Evolutionary conservation across 495 filamentous ascomycete genomes (phyloP).

Genomic region (Penicillium antarcticum): DNA sequence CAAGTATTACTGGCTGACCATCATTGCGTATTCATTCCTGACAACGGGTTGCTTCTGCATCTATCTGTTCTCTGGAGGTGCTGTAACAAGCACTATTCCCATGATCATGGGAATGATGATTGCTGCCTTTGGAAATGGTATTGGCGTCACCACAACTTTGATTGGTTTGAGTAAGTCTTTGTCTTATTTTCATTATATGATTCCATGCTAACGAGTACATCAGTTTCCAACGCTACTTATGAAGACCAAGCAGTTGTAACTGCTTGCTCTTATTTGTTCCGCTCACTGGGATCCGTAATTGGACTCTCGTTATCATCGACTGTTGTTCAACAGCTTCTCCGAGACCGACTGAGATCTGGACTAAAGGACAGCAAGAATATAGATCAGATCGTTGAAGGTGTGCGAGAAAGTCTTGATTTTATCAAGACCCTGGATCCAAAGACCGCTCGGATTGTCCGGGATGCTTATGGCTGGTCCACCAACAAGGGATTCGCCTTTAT

Average conservation of each 20-base stretch:
- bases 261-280: constrained; percentile 84
- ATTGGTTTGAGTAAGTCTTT: constrained; percentile 52
- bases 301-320: constrained; percentile 70
- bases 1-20: constrained; percentile 73
- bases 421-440: constrained; percentile 64
- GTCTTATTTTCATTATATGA: not conserved
- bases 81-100: constrained; percentile 37
- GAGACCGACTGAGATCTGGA: constrained; percentile 49
- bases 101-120: constrained; percentile 57
- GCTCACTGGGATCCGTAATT: constrained; percentile 73
- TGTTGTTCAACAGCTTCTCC: constrained; percentile 68
- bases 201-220: constrained; percentile 7
- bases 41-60: constrained; percentile 52
- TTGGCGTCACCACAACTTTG: constrained; percentile 70
- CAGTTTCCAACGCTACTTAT: constrained; percentile 65
- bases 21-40: constrained; percentile 51
- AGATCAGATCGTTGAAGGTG: constrained; percentile 65
- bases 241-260: constrained; percentile 77
- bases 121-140: constrained; percentile 59
- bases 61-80: constrained; percentile 57
- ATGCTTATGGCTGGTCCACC: constrained; percentile 61
- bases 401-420: constrained; percentile 70
- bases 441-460: constrained; percentile 58
- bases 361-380: constrained; percentile 59
- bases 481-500: constrained; percentile 47